Evolutionary conservation across 1,284 basidiomycete species (phyloP), one percentile per base, ranked within the genome.

Genomic region (Ustilago trichophora): DNA sequence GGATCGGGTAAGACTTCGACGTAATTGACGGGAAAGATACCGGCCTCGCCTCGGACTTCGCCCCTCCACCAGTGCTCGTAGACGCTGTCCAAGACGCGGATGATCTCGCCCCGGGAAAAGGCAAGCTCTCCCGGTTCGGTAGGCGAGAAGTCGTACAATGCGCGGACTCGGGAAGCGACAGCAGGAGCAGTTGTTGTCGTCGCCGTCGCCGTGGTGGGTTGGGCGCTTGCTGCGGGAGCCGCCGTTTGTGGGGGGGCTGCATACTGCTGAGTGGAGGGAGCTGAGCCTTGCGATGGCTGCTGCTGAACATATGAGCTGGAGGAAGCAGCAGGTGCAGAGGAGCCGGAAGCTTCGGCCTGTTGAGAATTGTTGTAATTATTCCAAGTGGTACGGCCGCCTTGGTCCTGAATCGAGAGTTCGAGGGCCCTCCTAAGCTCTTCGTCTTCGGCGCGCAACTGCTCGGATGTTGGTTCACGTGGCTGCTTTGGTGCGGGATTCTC

Each of bases 21-120:
- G 83, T 98, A 98, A 79, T 96, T 98, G 33, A 97, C 92, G 0
- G 96, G 95, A 82, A 99, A 98, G 60, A 99, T 98, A 12, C 96
- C 96, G 9, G 93, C 93, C 59, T 91, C 85, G 1, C 94, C 93
- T 72, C 90, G 90, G 33, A 93, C 83, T 73, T 98, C 94, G 3
- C 96, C 96, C 40, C 92, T 85, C 94, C 95, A 98, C 96, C 96
- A 99, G 81, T 98, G 93, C 77, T 93, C 91, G 83, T 97, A 97
- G 22, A 91, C 91, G 35, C 92, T 88, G 82, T 98, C 93, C 10
- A 98, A 88, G 13, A 98, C 95, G 73, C 94, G 93, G 84, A 98
- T 94, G 47, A 97, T 85, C 75, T 98, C 96, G 3, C 94, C 96
- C 72, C 91, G 91, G 53, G 91, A 88, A 80, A 99, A 97, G 1